Percentiles rank a stretch among this genome's conserved stretches.
phyloP scores from a whole-genome alignment of 352 stramenopile genomes.

The Phytophthora crassamura region DNA sequence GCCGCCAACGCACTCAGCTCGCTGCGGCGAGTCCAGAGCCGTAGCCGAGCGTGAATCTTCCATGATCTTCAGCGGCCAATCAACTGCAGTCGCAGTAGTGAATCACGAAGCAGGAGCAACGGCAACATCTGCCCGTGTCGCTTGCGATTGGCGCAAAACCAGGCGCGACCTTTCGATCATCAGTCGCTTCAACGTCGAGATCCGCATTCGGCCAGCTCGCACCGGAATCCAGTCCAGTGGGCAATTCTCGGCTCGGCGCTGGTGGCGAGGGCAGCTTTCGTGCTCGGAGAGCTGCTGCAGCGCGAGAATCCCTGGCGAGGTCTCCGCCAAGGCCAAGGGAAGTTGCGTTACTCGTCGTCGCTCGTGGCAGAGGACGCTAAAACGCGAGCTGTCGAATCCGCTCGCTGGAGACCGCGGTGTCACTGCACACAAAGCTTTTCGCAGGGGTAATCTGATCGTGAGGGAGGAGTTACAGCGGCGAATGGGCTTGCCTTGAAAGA shows the following conservation, averaged over 20 bases:
- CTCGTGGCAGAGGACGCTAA: conserved; percentile 9
- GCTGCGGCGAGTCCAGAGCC: background rate
- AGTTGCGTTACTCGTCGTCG: background rate
- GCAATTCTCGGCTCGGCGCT: background rate
- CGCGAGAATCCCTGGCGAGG: too few species aligned
- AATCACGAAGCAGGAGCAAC: background rate
- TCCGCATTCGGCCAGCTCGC: too few species aligned
- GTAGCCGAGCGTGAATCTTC: conserved; percentile 11
- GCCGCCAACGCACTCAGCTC: background rate
- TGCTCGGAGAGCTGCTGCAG: too few species aligned
- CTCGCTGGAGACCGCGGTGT: conserved; percentile 1
- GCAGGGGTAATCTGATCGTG: background rate
- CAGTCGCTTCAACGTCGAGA: conserved; percentile 8
- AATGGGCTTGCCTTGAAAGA: background rate
- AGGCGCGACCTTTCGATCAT: conserved; percentile 17
- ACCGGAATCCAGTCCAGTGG: conserved; percentile 3
- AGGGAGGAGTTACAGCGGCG: background rate
- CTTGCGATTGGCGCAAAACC: conserved; percentile 16
- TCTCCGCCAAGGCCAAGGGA: too few species aligned
- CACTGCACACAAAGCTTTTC: conserved; percentile 1
- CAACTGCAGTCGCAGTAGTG: background rate
- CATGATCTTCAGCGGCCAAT: conserved; percentile 15
- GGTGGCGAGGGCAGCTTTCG: too few species aligned
- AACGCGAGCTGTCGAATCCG: conserved; percentile 15
- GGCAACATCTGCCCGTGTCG: conserved; percentile 1